Evolutionary conservation across 2,329 filamentous ascomycete species (phyloP), one percentile per base, ranked within the genome.

Genomic region (Purpureocillium takamizusanense): DNA sequence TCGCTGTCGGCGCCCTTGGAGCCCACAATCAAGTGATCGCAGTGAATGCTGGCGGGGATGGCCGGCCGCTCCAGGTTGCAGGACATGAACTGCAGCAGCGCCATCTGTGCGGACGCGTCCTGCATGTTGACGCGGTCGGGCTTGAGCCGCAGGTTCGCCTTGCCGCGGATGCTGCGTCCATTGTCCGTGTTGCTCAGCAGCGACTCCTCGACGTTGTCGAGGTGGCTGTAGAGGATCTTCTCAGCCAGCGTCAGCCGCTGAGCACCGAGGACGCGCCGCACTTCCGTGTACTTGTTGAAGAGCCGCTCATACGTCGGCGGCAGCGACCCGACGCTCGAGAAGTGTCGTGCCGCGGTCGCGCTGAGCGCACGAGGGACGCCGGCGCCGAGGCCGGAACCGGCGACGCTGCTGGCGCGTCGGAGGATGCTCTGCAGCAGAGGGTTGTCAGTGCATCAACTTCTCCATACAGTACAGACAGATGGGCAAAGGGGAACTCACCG

Each of bases 111-210:
- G 23, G 87, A 95, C 12, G 92, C 92, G 69, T 98, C 92, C 66
- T 98, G 92, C 92, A 98, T 98, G 47, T 94, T 94, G 51, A 97
- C 92, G 38, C 92, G 79, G 62, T 98, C 92, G 16, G 92, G 92
- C 65, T 95, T 95, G 62, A 98, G 83, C 70, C 94, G 94, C 64
- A 98, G 74, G 59, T 94, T 97, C 36, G 88, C 89, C 56, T 80
- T 80, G 49, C 90, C 90, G 31, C 92, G 80, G 45, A 98, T 83
- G 54, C 83, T 76, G 37, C 76, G 76, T 49, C 89, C 90, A 74
- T 89, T 86, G 62, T 86, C 76, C 36, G 89, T 95, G 55, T 80
- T 78, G 38, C 76, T 78, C 43, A 95, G 71, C 38, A 98, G 76
- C 29, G 87, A 89, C 60, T 94, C 88, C 63, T 95, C 89, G 7